Evolutionary conservation across 2,329 filamentous ascomycete genomes (phyloP).

Genomic region (Hypoxylon sp.): DNA sequence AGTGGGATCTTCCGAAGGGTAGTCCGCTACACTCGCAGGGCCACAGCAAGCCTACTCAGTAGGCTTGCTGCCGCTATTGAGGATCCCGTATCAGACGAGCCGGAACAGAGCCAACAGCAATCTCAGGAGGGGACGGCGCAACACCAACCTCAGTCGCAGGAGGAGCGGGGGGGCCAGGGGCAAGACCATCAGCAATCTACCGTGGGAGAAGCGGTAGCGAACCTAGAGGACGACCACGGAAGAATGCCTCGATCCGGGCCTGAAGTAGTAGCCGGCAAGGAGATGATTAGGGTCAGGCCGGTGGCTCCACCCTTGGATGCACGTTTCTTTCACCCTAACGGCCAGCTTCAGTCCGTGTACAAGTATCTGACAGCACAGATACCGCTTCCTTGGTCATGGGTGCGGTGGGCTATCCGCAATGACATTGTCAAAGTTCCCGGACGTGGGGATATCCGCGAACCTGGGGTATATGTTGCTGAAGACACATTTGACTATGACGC

Average conservation of each 20-base stretch:
- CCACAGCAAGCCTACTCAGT: conserved; percentile 3
- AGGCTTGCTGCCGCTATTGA: conserved; percentile 10
- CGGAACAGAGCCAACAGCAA: background rate
- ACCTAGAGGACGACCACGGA: background rate
- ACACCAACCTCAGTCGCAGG: background rate
- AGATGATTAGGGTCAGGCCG: conserved; percentile 3
- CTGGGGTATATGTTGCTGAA: conserved; percentile 30
- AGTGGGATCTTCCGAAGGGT: conserved; percentile 15
- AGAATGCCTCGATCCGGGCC: background rate
- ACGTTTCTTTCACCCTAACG: conserved; percentile 44
- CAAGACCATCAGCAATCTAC: background rate
- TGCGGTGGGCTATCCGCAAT: conserved; percentile 35
- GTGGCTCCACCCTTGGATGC: conserved; percentile 33
- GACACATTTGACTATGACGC: conserved; percentile 39
- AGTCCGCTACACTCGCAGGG: conserved; percentile 5
- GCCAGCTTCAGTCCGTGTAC: conserved; percentile 33
- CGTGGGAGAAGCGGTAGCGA: background rate
- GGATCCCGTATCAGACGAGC: background rate
- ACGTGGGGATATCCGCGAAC: conserved; percentile 30
- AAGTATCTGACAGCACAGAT: conserved; percentile 43
- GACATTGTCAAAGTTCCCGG: conserved; percentile 23
- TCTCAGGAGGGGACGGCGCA: background rate
- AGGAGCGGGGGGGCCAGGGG: background rate
- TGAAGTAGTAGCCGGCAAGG: background rate
- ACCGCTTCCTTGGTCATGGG: conserved; percentile 41